Percentiles rank a stretch among this genome's conserved stretches.
phyloP scores from a whole-genome alignment of 2,329 filamentous ascomycete genomes.

The Fusarium floridanum region DNA sequence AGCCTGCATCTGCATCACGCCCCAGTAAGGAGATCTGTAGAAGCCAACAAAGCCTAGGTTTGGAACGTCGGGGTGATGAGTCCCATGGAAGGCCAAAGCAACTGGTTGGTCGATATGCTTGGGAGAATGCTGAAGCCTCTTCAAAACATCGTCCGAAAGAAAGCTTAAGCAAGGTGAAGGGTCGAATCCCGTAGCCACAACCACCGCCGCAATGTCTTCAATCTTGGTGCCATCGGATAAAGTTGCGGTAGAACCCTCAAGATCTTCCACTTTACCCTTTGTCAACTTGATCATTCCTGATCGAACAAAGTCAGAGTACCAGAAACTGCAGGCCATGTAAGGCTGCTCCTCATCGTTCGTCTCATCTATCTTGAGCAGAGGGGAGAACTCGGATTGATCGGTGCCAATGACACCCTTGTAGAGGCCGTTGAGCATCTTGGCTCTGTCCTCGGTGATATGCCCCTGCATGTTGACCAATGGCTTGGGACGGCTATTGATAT shows the following conservation, averaged over 20 bases:
- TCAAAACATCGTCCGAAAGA: slow-evolving; percentile 68
- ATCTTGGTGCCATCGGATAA: slow-evolving; percentile 54
- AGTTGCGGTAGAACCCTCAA: slow-evolving; percentile 54
- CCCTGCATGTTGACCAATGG: slow-evolving; percentile 74
- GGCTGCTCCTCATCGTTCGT: slow-evolving; percentile 65
- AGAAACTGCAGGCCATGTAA: slow-evolving; percentile 77
- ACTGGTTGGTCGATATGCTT: slow-evolving; percentile 69
- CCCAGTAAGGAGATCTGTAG: slow-evolving; percentile 88
- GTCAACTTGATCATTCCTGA: slow-evolving; percentile 68
- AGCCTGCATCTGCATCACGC: slow-evolving; percentile 88
- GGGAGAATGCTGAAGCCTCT: slow-evolving; percentile 69
- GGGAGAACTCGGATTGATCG: slow-evolving; percentile 66
- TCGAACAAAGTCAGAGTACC: slow-evolving; percentile 80
- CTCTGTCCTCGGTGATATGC: slow-evolving; percentile 70
- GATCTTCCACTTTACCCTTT: slow-evolving; percentile 58
- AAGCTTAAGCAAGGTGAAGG: slow-evolving; percentile 74
- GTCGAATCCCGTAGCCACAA: slow-evolving; percentile 83
- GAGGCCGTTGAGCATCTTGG: slow-evolving; percentile 65
- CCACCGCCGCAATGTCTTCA: slow-evolving; percentile 72
- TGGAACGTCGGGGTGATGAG: slow-evolving; percentile 70
- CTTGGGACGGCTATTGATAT: slow-evolving; percentile 71
- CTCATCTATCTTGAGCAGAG: slow-evolving; percentile 54
- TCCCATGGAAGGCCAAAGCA: slow-evolving; percentile 76
- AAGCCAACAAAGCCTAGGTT: slow-evolving; percentile 84
- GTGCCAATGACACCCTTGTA: slow-evolving; percentile 63